Conservation (phyloP, 768 basidiomycete species). For the Collybia sordida region DNA sequence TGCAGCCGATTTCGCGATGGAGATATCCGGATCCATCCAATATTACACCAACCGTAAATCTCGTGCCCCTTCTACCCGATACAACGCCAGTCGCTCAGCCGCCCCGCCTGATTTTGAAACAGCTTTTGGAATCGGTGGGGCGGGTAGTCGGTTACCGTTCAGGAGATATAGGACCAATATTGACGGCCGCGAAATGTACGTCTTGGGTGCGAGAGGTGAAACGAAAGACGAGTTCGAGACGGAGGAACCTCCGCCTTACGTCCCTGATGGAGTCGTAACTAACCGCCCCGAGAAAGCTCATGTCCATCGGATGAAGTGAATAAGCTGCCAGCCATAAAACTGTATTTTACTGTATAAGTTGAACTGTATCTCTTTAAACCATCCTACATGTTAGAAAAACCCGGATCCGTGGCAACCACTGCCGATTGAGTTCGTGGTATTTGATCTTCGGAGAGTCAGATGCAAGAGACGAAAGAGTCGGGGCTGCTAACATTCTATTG, state of each 20-base stretch:
- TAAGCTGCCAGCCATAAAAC: no score
- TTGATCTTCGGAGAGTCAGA: no score
- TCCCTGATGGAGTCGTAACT: neutral
- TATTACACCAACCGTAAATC: constrained; percentile 50
- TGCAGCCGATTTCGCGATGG: constrained; percentile 60
- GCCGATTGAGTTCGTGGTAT: no score
- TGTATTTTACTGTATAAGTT: no score
- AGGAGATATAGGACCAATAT: neutral
- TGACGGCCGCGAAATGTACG: constrained; percentile 1
- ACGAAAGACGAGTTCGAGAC: neutral
- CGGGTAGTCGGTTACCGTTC: neutral
- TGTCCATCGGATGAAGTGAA: no score
- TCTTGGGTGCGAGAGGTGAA: neutral
- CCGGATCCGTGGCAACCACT: no score
- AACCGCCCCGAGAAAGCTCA: no score
- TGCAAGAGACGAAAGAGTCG: no score
- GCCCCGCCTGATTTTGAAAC: constrained; percentile 28
- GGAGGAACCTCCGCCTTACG: neutral
- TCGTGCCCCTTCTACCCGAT: constrained; percentile 19
- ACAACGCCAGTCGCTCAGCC: constrained; percentile 8
- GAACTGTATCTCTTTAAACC: no score
- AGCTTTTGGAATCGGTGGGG: constrained; percentile 30
- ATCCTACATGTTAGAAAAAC: no score
- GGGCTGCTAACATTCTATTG: no score
- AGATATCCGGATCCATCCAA: constrained; percentile 59